Evolutionary conservation across 768 basidiomycete genomes (phyloP).

Genomic region (Phylloporus sp.): DNA sequence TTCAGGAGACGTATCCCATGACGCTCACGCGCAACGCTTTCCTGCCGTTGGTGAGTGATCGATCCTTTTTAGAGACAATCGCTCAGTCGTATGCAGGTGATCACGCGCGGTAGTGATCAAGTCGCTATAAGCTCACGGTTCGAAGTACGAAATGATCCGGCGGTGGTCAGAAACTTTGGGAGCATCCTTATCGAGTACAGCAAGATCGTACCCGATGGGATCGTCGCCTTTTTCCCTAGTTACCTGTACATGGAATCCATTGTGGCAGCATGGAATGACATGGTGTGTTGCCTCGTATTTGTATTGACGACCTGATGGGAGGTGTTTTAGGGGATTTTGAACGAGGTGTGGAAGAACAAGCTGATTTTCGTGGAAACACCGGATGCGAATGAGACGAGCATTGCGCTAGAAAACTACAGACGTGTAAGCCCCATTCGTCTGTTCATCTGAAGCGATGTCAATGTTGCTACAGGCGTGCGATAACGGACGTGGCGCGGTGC

Average conservation of each 20-base stretch:
- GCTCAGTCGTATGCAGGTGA: conserved; percentile 55
- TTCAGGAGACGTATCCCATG: conserved; percentile 98
- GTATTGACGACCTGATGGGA: not conserved
- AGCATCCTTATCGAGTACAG: conserved; percentile 97
- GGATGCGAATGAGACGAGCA: conserved; percentile 97
- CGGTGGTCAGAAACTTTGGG: conserved; percentile 97
- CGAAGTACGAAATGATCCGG: conserved; percentile 98
- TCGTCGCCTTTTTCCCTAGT: conserved; percentile 98
- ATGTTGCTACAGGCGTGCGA: conserved; percentile 75
- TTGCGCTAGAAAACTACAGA: conserved; percentile 95
- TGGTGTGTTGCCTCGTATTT: conserved; percentile 56
- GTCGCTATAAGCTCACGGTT: conserved; percentile 98
- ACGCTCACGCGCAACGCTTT: conserved; percentile 95
- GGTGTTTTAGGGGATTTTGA: conserved; percentile 79
- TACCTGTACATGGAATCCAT: conserved; percentile 99
- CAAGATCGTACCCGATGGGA: conserved; percentile 96
- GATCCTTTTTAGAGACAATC: not conserved
- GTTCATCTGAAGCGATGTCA: not conserved
- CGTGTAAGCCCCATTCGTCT: conserved; percentile 50
- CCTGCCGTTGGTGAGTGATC: conserved; percentile 74
- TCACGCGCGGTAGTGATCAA: conserved; percentile 97
- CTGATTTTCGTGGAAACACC: conserved; percentile 99
- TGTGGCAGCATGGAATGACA: conserved; percentile 99
- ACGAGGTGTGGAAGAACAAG: conserved; percentile 99
- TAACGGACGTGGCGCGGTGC: conserved; percentile 94